A percentile compares a stretch with the other conserved stretches of the same genome.
Evolutionary conservation across 2,329 filamentous ascomycete species (phyloP).

Genomic region (Trichophyton benhamiae): DNA sequence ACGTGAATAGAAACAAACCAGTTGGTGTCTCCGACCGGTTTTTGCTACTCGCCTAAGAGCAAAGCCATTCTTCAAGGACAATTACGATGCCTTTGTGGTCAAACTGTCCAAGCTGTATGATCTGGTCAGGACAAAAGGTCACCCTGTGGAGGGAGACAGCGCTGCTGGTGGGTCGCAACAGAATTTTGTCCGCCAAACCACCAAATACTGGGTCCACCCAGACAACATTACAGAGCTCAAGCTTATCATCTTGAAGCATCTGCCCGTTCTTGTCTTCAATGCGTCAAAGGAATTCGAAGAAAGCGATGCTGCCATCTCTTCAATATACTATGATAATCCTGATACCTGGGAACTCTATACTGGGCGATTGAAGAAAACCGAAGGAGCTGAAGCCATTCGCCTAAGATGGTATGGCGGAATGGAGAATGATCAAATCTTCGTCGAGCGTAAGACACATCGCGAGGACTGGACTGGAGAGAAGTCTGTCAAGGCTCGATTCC

Average conservation of each 20-base stretch:
- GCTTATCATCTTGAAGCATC: slow-evolving; percentile 92
- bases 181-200: slow-evolving; percentile 92
- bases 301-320: slow-evolving; percentile 87
- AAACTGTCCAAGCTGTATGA: slow-evolving; percentile 94
- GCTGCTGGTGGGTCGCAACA: slow-evolving; percentile 83
- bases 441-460: slow-evolving; percentile 94
- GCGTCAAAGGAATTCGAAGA: slow-evolving; percentile 89
- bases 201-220: slow-evolving; percentile 98
- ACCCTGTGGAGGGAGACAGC: slow-evolving; percentile 83
- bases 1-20: slow-evolving; percentile 65
- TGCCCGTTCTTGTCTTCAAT: slow-evolving; percentile 95
- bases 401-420: slow-evolving; percentile 96
- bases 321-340: slow-evolving; percentile 95
- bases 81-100: slow-evolving; percentile 91
- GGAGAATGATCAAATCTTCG: slow-evolving; percentile 88
- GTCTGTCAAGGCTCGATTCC: slow-evolving; percentile 93
- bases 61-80: slow-evolving; percentile 97
- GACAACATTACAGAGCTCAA: slow-evolving; percentile 98
- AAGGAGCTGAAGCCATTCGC: slow-evolving; percentile 92
- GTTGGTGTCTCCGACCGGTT: slow-evolving; percentile 87
- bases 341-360: slow-evolving; percentile 89
- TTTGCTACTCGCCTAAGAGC: slow-evolving; percentile 89
- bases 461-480: slow-evolving; percentile 99
- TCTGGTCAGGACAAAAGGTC: slow-evolving; percentile 80
- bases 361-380: slow-evolving; percentile 91